These are phyloP conservation scores for Cladosporium sphaerospermum DNA, from an alignment of 2,329 filamentous ascomycete genomes.

Conservation along the genomic window DNA sequence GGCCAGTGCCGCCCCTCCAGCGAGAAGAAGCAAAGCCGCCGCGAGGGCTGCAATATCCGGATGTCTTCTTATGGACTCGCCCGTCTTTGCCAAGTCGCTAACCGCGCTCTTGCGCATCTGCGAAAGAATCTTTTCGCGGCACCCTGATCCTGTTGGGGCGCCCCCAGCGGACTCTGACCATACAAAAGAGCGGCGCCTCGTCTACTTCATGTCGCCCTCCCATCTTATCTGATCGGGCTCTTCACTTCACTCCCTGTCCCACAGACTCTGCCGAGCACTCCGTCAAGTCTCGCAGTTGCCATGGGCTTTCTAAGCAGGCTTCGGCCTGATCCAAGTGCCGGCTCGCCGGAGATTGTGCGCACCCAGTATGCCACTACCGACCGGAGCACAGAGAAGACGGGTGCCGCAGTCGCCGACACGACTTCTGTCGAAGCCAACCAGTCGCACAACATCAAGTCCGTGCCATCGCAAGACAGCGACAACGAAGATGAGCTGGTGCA, in stretches of 20 bases:
- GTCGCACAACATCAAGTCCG: conserved; percentile 11
- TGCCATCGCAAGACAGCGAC: conserved; percentile 13
- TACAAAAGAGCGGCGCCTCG: no score
- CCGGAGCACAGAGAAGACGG: neutral
- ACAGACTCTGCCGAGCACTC: neutral
- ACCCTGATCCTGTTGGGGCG: neutral
- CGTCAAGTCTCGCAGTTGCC: neutral
- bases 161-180: no score
- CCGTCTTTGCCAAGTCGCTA: no score
- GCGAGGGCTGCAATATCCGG: no score
- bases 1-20: no score
- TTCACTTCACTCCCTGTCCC: neutral
- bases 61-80: no score
- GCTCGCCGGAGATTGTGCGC: conserved; percentile 9
- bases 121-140: neutral
- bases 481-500: conserved; percentile 15
- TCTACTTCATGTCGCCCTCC: neutral
- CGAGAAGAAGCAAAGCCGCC: no score
- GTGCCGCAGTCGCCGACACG: neutral
- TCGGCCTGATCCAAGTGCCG: conserved; percentile 4
- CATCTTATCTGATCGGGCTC: conserved; percentile 4
- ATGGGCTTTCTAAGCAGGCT: conserved; percentile 11
- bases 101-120: neutral
- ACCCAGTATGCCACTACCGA: neutral
- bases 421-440: conserved; percentile 11